A percentile compares a stretch with the other conserved stretches of the same genome.
phyloP scores from a whole-genome alignment of 192 early-diverging fungal species.

The Rhizoclosmatium sp. region DNA sequence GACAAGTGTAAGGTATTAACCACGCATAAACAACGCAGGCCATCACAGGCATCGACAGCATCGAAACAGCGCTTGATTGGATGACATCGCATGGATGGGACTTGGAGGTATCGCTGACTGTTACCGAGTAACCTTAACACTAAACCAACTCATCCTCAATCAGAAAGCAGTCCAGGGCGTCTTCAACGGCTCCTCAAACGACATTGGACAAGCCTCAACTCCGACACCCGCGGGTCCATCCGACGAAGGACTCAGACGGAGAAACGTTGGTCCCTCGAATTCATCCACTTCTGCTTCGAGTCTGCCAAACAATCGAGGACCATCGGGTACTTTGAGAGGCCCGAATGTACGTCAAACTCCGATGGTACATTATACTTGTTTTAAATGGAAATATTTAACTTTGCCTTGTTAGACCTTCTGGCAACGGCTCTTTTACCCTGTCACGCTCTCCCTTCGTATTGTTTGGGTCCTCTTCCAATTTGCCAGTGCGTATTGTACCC shows the following conservation, averaged over 20 bases:
- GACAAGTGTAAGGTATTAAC: neutral
- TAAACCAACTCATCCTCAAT: neutral
- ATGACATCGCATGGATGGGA: constrained; percentile 47
- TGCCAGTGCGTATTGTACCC: constrained; percentile 23
- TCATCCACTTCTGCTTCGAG: neutral
- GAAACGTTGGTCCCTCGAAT: neutral
- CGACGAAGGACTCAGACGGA: neutral
- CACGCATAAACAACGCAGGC: constrained; percentile 21
- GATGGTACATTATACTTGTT: constrained; percentile 10
- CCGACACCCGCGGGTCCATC: neutral
- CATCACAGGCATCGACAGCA: constrained; percentile 48
- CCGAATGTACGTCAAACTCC: neutral
- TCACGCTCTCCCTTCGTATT: constrained; percentile 44
- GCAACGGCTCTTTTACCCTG: constrained; percentile 44
- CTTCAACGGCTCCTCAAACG: constrained; percentile 5
- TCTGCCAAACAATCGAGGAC: neutral
- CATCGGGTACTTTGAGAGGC: constrained; percentile 8
- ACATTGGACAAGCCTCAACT: neutral
- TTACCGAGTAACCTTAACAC: no score
- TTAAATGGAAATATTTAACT: neutral
- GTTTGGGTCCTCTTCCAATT: constrained; percentile 43
- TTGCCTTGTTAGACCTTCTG: constrained; percentile 9
- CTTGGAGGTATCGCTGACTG: constrained; percentile 39
- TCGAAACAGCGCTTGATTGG: constrained; percentile 41
- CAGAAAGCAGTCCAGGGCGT: constrained; percentile 6